Evolutionary conservation across 108 stramenopile species (phyloP).

Genomic region (Cyclotella sp.): DNA sequence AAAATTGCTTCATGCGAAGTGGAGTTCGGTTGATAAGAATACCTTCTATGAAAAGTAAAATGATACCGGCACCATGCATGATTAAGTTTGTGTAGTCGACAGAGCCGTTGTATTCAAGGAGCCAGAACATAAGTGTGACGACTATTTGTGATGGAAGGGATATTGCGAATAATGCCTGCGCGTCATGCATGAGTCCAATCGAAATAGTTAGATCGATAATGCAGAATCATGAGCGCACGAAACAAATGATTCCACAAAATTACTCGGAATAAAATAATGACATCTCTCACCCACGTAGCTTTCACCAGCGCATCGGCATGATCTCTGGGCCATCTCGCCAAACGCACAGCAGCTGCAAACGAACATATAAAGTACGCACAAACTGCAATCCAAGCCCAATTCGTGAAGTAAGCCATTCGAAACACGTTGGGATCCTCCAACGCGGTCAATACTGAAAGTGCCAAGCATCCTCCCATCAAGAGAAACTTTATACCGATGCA

Average conservation of each 20-base stretch:
- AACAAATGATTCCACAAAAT: not conserved
- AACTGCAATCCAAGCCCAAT: conserved; percentile 16
- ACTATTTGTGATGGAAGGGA: conserved; percentile 26
- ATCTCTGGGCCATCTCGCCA: not conserved
- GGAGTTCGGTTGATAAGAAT: conserved; percentile 32
- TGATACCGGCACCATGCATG: conserved; percentile 15
- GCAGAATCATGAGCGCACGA: too few relatives aligned
- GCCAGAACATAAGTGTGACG: conserved; percentile 26
- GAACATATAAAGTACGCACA: conserved; percentile 17
- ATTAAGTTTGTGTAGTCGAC: conserved; percentile 13
- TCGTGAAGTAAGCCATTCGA: conserved; percentile 26
- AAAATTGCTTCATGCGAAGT: conserved; percentile 25
- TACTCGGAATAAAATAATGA: conserved; percentile 1
- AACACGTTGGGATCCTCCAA: not conserved
- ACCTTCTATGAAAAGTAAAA: conserved; percentile 32
- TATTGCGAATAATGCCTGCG: conserved; percentile 32
- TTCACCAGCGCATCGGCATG: not conserved
- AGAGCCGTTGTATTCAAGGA: conserved; percentile 20
- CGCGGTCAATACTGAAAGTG: conserved; percentile 11
- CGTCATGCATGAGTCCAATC: not conserved
- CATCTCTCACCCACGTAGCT: conserved; percentile 1
- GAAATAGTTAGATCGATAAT: not conserved
- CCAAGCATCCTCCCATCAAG: conserved; percentile 11
- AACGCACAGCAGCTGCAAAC: not conserved
- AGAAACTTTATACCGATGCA: conserved; percentile 9